phyloP scores from a whole-genome alignment of 192 early-diverging fungal genomes.

The Diversispora epigaea region DNA sequence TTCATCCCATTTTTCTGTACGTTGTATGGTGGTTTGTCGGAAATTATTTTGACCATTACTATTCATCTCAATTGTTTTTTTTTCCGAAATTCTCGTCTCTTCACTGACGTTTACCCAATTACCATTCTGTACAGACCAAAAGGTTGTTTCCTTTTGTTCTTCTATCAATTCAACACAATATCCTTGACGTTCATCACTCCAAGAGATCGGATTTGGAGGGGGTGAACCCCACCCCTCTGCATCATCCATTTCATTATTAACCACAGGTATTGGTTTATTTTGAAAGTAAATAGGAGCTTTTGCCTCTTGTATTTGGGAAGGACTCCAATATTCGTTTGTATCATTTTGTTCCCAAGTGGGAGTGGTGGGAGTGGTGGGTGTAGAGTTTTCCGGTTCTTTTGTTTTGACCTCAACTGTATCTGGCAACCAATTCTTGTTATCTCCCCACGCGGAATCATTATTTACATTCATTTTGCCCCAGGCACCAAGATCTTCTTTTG shows the following conservation, averaged over 20 bases:
- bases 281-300: conserved; percentile 24
- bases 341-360: conserved; percentile 8
- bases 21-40: not conserved
- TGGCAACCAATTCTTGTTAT: conserved; percentile 10
- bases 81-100: not conserved
- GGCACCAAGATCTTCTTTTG: conserved; percentile 7
- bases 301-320: conserved; percentile 7
- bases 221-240: conserved; percentile 37
- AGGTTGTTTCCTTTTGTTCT: conserved; percentile 35
- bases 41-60: not conserved
- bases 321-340: not conserved
- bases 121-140: conserved; percentile 31
- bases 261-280: not conserved
- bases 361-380: not conserved
- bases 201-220: conserved; percentile 26
- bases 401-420: not conserved
- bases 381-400: no score
- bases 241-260: conserved; percentile 14
- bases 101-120: conserved; percentile 32
- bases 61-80: not conserved
- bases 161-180: conserved; percentile 36
- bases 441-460: conserved; percentile 20
- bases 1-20: not conserved
- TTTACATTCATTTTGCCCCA: conserved; percentile 7
- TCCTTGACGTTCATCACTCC: conserved; percentile 36